Conservation (phyloP, 2,329 filamentous ascomycete species). For the Myriosclerotinia scirpicola region DNA sequence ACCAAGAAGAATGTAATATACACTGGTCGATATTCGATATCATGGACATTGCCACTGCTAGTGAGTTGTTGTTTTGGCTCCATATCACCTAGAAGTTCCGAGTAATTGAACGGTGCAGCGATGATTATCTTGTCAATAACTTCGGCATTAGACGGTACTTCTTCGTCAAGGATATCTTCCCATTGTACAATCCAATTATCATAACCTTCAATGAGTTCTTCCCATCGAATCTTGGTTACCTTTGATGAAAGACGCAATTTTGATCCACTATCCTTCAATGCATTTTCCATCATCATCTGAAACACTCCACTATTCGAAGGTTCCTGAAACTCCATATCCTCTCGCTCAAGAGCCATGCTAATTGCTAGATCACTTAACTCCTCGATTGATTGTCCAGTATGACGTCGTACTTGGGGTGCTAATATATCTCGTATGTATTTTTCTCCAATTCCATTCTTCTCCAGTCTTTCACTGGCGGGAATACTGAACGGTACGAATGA, state of each 20-base stretch:
- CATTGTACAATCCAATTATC: conserved; percentile 8
- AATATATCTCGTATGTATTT: conserved; percentile 7
- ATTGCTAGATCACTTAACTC: conserved; percentile 13
- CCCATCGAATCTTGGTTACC: background rate
- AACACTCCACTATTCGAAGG: background rate
- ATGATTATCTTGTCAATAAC: conserved; percentile 13
- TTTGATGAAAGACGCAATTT: background rate
- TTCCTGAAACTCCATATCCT: background rate
- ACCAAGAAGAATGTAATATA: conserved; percentile 13
- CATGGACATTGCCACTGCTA: background rate
- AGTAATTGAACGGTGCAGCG: background rate
- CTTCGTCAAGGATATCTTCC: too few species aligned
- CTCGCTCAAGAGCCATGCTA: conserved; percentile 10
- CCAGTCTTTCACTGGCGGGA: background rate
- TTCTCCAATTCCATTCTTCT: conserved; percentile 6
- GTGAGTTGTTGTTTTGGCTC: background rate
- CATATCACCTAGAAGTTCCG: background rate
- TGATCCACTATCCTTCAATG: background rate
- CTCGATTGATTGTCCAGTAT: conserved; percentile 10
- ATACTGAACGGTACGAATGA: background rate
- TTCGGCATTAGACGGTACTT: background rate
- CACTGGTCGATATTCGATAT: background rate
- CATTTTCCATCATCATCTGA: background rate
- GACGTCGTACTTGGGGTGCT: conserved; percentile 16
- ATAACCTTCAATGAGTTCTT: background rate